Conservation (phyloP, 2,329 filamentous ascomycete genomes). For the Hymenoscyphus fructigenus region DNA sequence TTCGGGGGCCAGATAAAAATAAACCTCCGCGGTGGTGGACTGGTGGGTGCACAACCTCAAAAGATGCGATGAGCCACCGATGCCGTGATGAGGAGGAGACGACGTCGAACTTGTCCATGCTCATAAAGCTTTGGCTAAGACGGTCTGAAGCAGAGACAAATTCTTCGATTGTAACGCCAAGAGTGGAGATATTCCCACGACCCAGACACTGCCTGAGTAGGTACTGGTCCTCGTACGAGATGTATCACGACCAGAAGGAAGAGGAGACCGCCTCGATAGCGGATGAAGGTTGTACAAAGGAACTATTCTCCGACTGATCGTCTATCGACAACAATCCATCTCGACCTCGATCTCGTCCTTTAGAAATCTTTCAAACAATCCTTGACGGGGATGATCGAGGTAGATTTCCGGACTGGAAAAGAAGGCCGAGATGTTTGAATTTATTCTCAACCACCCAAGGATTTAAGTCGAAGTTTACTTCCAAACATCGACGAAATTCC, state of each 20-base stretch:
- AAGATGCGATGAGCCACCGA: background rate
- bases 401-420: background rate
- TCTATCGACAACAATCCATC: no score
- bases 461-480: background rate
- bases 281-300: background rate
- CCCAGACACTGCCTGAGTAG: background rate
- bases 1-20: background rate
- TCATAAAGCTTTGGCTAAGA: background rate
- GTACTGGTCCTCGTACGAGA: background rate
- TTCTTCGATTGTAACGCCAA: conserved; percentile 1
- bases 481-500: conserved; percentile 1
- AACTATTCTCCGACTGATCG: background rate
- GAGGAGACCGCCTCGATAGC: background rate
- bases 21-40: background rate
- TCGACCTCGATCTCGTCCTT: background rate
- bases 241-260: no score
- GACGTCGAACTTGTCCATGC: background rate
- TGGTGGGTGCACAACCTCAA: background rate
- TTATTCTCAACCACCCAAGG: background rate
- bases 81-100: background rate
- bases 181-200: conserved; percentile 2
- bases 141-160: background rate
- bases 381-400: background rate
- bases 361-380: background rate
- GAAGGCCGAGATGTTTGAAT: conserved; percentile 1